Base-by-base conservation (phyloP, 2,329 filamentous ascomycete species). In the Neophaeococcomyces aloes region DNA sequence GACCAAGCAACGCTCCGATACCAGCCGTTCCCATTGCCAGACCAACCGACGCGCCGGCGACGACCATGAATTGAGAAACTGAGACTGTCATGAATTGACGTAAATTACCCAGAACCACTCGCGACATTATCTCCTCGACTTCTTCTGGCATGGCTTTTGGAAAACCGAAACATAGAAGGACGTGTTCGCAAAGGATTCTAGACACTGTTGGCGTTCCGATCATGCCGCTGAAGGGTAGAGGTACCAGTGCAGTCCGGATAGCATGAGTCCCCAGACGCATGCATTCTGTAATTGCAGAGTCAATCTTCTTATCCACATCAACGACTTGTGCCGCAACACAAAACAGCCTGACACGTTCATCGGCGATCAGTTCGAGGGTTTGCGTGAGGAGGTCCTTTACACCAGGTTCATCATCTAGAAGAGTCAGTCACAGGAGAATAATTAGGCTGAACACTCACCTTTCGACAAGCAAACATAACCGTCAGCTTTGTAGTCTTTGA, bases 301-400 rank as follows among this genome's bases (percentile, higher is more conserved):
- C 57, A 50, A 62, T 54, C 47, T 62, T 62, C 38, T 61, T 56
- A 45, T 60, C 57, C 44, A 60, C 59, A 42, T 56, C 53, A 5
- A 56, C 53, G 25, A 59, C 56, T 49, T 61, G 59, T n/a, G 59
- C 58, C 19, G 56, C 55, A 23, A 61, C 55, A 46, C 57, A 60
- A 49, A 60, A 56, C 35, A 60, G 44, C 50, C 57, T 57, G 38
- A 61, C 57, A 51, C 56, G 57, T 38, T 61, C 59, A 42, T 57
- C 53, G 38, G 54, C 53, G 41, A 61, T 59, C 45, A 55, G 54
- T 31, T 55, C 55, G 14, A 58, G 55, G 11, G 59, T 61, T 19
- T 56, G 53, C 33, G 52, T 52, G 33, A 55, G 52, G 21, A 61
- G 55, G 10, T 47, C 44, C 18, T 56, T 54, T 38, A 61, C 53